Evolutionary conservation across 176 grass and related monocot genomes (phyloP), one percentile per base, ranked within the genome.

Genomic region (Dendrocalamus sinicus): DNA sequence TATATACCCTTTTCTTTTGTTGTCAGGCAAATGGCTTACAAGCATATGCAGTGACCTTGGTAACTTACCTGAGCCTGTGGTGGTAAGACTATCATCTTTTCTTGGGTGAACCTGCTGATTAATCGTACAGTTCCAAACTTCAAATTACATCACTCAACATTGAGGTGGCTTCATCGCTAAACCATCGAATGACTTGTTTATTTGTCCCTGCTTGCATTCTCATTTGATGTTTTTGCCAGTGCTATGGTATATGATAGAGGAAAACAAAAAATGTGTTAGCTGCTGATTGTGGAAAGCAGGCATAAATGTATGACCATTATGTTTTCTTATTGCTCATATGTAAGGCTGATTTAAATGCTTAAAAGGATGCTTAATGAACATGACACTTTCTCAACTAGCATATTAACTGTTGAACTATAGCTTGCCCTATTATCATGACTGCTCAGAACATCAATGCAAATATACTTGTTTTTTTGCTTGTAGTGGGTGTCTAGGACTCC

Each of bases 1-100:
- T 80, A 51, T 50, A 51, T 50, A 4, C 22, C 14, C 8, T 46
- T 58, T 28, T 46, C 35, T 13, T 73, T 70, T 73, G 68, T 39
- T 87, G 60, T 58, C 85, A 98, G 96, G 96, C 93, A 77, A 99
- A 99, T 92, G 96, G 96, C 16, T 89, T 99, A 41, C 94, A 91
- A 91, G 94, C 97, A 86, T 99, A 96, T 91, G 97, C 89, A 24
- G 94, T 99, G 74, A 99, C 97, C 26, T 87, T 99, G 79, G 46
- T 91, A 67, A 88, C 94, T 46, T 99, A 99, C 80, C 8, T 99
- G 9, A 76, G 90, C 75, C 89, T 99, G 47, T 99, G 97, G 97
- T 96, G 97, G 97, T 99, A 91, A 92, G 93, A 28, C n/a, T 37
- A 12, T 78, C 84, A 40, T 28, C 10, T n/a, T 80, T 39, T 54